Percentiles rank a stretch among this genome's conserved stretches.
Conservation (phyloP, 2,329 filamentous ascomycete species). For the Dactylellina cionopaga region DNA sequence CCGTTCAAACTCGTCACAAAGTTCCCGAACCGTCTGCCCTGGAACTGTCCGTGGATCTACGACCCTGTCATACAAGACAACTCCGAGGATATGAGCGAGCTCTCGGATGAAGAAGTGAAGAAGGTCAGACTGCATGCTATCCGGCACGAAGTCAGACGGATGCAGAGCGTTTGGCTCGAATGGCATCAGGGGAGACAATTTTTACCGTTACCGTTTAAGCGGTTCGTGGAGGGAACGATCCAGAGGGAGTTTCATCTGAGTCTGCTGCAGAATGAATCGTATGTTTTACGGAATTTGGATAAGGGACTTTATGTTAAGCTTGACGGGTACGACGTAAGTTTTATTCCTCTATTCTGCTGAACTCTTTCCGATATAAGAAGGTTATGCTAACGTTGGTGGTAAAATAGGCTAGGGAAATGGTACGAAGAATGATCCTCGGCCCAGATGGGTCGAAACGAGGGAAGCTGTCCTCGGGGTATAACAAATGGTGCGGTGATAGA, state of each 20-base stretch:
- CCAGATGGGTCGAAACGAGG: constrained; percentile 20
- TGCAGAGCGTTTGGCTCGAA: constrained; percentile 31
- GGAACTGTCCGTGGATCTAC: constrained; percentile 24
- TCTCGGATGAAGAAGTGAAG: neutral
- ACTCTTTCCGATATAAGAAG: neutral
- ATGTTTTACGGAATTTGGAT: constrained; percentile 40
- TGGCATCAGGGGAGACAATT: constrained; percentile 21
- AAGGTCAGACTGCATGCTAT: constrained; percentile 6
- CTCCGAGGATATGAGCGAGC: neutral
- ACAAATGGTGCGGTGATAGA: constrained; percentile 34
- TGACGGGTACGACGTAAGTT: constrained; percentile 27
- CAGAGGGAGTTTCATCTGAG: constrained; percentile 11
- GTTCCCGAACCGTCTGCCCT: constrained; percentile 19
- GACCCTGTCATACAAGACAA: constrained; percentile 3
- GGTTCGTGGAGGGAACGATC: constrained; percentile 29
- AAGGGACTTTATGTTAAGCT: constrained; percentile 25
- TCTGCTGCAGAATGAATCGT: constrained; percentile 18
- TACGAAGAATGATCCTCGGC: constrained; percentile 27
- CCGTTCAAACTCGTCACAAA: constrained; percentile 18
- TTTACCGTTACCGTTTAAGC: constrained; percentile 17
- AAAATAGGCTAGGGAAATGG: constrained; percentile 8
- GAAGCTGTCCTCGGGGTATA: constrained; percentile 24
- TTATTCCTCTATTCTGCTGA: neutral
- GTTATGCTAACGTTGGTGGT: neutral
- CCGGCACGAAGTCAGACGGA: constrained; percentile 9